Conservation (phyloP, 495 filamentous ascomycete species). For the Lindgomyces ingoldianus region DNA sequence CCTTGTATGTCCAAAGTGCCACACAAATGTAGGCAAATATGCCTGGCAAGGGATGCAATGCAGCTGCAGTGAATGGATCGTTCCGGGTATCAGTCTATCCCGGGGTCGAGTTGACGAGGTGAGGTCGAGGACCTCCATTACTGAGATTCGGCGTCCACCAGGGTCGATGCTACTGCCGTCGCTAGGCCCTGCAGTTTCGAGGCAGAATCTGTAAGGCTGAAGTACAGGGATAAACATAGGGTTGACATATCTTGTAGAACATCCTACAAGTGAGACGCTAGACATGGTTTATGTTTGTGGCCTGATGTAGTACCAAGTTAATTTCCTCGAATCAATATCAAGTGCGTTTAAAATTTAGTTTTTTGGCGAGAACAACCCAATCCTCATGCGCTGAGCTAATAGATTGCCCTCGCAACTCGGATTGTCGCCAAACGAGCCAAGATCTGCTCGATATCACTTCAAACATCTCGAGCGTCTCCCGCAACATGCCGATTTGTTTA, state of each 20-base stretch:
- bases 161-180: not conserved
- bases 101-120: slow-evolving; percentile 79
- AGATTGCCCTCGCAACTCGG: too few relatives aligned
- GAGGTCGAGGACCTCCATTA: slow-evolving; percentile 16
- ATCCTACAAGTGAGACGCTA: not conserved
- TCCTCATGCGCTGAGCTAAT: too few relatives aligned
- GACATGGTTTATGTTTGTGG: not conserved
- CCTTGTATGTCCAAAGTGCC: slow-evolving; percentile 81
- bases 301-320: not conserved
- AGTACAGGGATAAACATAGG: too few relatives aligned
- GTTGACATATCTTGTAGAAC: not conserved
- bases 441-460: too few relatives aligned
- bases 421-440: too few relatives aligned
- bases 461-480: too few relatives aligned
- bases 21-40: slow-evolving; percentile 82
- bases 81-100: slow-evolving; percentile 84
- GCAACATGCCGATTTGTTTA: too few relatives aligned
- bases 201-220: slow-evolving; percentile 30
- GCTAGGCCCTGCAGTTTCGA: slow-evolving; percentile 3
- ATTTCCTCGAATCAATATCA: too few relatives aligned
- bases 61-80: slow-evolving; percentile 85
- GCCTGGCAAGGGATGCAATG: slow-evolving; percentile 95
- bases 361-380: too few relatives aligned
- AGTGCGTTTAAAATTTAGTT: too few relatives aligned
- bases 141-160: slow-evolving; percentile 32